A percentile compares a stretch with the other conserved stretches of the same genome.
Conservation (phyloP, 2,329 filamentous ascomycete genomes). For the Dryadomyces sulphureus region DNA sequence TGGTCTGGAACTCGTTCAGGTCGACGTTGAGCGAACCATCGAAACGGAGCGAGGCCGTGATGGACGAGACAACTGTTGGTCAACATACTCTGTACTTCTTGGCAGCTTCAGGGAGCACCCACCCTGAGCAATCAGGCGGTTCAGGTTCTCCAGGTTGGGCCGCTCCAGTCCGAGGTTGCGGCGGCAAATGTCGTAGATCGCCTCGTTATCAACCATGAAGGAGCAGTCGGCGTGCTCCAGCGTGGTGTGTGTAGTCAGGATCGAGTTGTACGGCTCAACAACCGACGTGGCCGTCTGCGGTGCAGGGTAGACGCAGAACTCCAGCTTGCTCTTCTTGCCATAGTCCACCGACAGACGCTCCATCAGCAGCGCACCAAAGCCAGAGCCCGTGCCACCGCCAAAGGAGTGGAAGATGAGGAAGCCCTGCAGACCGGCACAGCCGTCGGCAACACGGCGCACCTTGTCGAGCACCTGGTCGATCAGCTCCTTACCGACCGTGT, state of each 20-base stretch:
- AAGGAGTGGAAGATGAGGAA: conserved; percentile 99
- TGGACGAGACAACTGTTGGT: conserved; percentile 92
- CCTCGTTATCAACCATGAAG: conserved; percentile 99
- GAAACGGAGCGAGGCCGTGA: conserved; percentile 95
- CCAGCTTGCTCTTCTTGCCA: conserved; percentile 99
- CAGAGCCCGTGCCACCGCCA: conserved; percentile 95
- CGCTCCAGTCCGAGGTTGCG: conserved; percentile 95
- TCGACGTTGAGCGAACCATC: conserved; percentile 98
- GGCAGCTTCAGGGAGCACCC: conserved; percentile 13
- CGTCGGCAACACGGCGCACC: conserved; percentile 92
- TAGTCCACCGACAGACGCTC: conserved; percentile 98
- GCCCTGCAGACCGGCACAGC: conserved; percentile 94
- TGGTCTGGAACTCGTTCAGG: conserved; percentile 99
- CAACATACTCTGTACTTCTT: too few species aligned
- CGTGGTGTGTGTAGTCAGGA: conserved; percentile 96
- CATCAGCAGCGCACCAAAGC: conserved; percentile 96
- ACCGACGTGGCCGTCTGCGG: conserved; percentile 95
- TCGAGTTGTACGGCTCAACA: conserved; percentile 99
- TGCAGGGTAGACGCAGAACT: conserved; percentile 98
- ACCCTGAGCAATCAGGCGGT: conserved; percentile 96
- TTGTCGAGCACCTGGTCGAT: conserved; percentile 97
- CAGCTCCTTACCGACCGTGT: conserved; percentile 98
- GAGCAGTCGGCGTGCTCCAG: conserved; percentile 99
- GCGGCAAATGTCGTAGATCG: conserved; percentile 98
- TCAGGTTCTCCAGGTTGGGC: conserved; percentile 96